Conservation (phyloP, 1,139 yeast species). For the Casaregolazyma lundiana region DNA sequence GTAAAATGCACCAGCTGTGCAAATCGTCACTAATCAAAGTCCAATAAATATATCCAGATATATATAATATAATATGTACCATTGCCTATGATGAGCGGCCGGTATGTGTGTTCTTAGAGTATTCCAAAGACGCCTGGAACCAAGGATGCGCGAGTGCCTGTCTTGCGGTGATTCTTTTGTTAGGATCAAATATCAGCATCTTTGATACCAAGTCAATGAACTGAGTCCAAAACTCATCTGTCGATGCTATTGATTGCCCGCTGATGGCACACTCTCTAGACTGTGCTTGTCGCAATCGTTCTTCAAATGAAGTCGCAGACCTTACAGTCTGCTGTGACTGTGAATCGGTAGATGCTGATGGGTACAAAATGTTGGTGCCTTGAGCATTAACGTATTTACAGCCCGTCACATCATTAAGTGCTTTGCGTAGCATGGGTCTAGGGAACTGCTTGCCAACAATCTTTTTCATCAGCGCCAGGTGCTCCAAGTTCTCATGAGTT, state of each 20-base stretch:
- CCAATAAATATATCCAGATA: conserved; percentile 10
- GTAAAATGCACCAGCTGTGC: too few relatives aligned
- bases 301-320: conserved; percentile 48
- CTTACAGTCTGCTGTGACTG: conserved; percentile 47
- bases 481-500: conserved; percentile 92
- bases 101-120: conserved; percentile 7
- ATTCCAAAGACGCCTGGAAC: conserved; percentile 23
- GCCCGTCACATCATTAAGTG: conserved; percentile 26
- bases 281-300: conserved; percentile 26
- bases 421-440: conserved; percentile 26
- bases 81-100: too few relatives aligned
- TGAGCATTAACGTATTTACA: conserved; percentile 19
- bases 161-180: conserved; percentile 66
- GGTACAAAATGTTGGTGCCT: conserved; percentile 29
- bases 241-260: conserved; percentile 1
- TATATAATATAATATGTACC: conserved; percentile 14
- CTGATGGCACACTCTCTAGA: conserved; percentile 12
- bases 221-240: conserved; percentile 37
- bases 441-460: conserved; percentile 42
- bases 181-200: conserved; percentile 80
- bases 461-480: conserved; percentile 90
- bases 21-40: too few relatives aligned
- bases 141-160: conserved; percentile 73
- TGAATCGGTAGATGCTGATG: conserved; percentile 38
- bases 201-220: conserved; percentile 56